Evolutionary conservation across 2,329 filamentous ascomycete species (phyloP).

Genomic region (Calonectria crousiana): DNA sequence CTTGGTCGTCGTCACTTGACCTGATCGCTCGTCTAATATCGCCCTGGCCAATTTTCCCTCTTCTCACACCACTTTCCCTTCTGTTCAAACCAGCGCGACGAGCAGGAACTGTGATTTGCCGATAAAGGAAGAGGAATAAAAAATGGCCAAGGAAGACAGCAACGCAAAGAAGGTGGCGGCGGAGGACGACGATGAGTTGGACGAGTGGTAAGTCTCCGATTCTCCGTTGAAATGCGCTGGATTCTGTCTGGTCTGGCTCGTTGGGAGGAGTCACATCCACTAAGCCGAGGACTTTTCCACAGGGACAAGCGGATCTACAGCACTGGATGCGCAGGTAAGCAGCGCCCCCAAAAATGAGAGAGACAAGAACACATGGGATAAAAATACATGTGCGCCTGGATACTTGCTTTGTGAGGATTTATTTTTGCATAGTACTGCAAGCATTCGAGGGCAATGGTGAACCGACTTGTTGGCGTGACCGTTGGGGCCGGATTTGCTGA

Average conservation of each 20-base stretch:
- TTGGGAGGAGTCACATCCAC: constrained; percentile 25
- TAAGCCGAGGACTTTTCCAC: constrained; percentile 45
- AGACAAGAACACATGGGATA: not conserved
- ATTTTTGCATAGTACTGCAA: not conserved
- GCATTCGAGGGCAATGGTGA: constrained; percentile 6
- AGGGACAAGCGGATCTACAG: constrained; percentile 99
- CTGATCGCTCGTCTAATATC: constrained; percentile 28
- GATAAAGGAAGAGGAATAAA: not conserved
- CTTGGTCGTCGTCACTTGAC: constrained; percentile 39
- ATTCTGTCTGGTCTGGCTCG: constrained; percentile 1
- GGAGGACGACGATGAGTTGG: constrained; percentile 78
- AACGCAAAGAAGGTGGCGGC: constrained; percentile 52
- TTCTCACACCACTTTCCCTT: constrained; percentile 40
- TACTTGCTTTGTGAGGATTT: not conserved
- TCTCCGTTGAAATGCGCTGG: constrained; percentile 18
- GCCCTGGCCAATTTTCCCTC: constrained; percentile 36
- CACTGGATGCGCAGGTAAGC: constrained; percentile 88
- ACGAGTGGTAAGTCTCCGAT: constrained; percentile 81
- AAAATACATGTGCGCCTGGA: not conserved
- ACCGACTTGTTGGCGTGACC: not conserved
- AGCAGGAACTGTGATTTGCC: not conserved
- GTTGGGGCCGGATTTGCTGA: constrained; percentile 29
- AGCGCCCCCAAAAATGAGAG: not conserved
- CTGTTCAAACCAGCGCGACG: not conserved
- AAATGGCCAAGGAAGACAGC: constrained; percentile 67